Evolutionary conservation across 169 alveolate genomes (phyloP).

Genomic region (Perkinsus olseni): DNA sequence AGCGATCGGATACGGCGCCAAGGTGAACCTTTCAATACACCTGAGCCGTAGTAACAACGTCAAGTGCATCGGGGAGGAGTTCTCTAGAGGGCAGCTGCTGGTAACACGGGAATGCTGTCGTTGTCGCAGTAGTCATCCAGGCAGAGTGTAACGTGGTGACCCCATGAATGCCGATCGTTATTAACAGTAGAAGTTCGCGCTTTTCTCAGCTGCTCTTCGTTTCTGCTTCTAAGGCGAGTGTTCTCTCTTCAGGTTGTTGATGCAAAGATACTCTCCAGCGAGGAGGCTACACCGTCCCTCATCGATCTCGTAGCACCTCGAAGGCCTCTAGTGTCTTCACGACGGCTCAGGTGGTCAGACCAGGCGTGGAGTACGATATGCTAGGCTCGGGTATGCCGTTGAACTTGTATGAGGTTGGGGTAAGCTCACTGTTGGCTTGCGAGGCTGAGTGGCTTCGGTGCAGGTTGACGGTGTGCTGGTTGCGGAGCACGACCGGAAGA

Average conservation of each 20-base stretch:
- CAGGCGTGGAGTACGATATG: background rate
- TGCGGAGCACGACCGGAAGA: background rate
- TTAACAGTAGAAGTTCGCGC: too few species aligned
- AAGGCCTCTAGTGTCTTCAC: background rate
- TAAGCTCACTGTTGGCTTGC: background rate
- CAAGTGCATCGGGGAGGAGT: background rate
- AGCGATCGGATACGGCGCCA: background rate
- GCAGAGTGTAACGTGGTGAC: too few species aligned
- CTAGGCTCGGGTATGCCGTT: background rate
- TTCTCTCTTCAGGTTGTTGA: background rate
- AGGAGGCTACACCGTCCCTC: background rate
- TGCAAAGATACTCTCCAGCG: background rate
- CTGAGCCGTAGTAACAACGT: background rate
- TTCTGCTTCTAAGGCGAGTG: too few species aligned
- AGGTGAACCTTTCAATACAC: background rate
- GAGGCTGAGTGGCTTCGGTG: background rate
- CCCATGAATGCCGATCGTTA: too few species aligned
- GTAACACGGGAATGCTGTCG: background rate
- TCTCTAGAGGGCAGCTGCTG: background rate
- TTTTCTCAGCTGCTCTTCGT: too few species aligned
- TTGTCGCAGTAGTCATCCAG: too few species aligned
- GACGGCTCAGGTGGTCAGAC: background rate
- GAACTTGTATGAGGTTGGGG: background rate
- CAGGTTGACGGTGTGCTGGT: background rate
- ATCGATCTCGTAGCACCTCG: background rate